A percentile compares a stretch with the other conserved stretches of the same genome.
These are phyloP conservation scores for Hebeloma cylindrosporum DNA, from an alignment of 768 basidiomycete genomes.

Conservation along the genomic window DNA sequence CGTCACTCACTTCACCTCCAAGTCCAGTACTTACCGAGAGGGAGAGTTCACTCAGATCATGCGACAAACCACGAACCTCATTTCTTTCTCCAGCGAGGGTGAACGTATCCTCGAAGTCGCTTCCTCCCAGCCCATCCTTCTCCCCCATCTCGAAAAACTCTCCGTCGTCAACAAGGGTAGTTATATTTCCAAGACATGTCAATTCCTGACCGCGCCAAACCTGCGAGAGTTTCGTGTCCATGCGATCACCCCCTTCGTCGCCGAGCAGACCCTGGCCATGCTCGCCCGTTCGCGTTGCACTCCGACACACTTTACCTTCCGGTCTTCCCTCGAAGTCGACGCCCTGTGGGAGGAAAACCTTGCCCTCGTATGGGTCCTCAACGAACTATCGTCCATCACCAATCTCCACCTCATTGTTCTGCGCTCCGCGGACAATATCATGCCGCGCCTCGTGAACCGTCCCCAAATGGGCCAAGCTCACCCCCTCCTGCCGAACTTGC, in stretches of 20 bases:
- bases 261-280: conserved; percentile 19
- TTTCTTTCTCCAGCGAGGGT: conserved; percentile 20
- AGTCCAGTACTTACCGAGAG: conserved; percentile 19
- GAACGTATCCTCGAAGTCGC: conserved; percentile 25
- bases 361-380: conserved; percentile 17
- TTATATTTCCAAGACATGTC: conserved; percentile 23
- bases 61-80: conserved; percentile 13
- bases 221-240: conserved; percentile 18
- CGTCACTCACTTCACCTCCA: conserved; percentile 19
- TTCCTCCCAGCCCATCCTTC: conserved; percentile 14
- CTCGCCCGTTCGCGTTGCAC: conserved; percentile 18
- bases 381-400: conserved; percentile 16
- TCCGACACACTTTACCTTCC: conserved; percentile 14
- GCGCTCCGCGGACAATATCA: conserved; percentile 17
- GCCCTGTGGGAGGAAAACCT: conserved; percentile 23
- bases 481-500: conserved; percentile 16
- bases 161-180: conserved; percentile 22
- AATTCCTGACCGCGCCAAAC: conserved; percentile 23
- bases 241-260: conserved; percentile 15
- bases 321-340: conserved; percentile 16
- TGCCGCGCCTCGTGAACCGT: conserved; percentile 17
- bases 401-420: conserved; percentile 19
- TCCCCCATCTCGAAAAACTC: conserved; percentile 20
- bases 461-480: conserved; percentile 4
- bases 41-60: conserved; percentile 26